Percentiles rank a stretch among this genome's conserved stretches.
phyloP scores from a whole-genome alignment of 805 yeast species.

The Nakazawaea laoshanensis region DNA sequence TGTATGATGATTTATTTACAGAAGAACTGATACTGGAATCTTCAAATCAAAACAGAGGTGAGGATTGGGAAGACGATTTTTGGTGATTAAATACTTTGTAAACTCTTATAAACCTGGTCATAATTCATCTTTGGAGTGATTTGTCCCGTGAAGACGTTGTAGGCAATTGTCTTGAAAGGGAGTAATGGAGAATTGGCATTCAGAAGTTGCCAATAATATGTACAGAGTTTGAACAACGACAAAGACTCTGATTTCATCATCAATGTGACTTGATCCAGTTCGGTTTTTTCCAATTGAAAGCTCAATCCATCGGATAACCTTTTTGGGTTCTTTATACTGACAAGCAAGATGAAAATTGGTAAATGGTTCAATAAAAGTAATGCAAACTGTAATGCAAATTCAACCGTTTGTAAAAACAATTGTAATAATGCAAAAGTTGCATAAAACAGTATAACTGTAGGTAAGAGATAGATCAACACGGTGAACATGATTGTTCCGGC shows the following conservation, averaged over 20 bases:
- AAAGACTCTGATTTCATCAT: constrained; percentile 19
- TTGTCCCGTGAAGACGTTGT: constrained; percentile 4
- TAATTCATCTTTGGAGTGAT: constrained; percentile 1
- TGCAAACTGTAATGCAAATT: constrained; percentile 47
- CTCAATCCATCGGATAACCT: constrained; percentile 47
- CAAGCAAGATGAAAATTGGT: constrained; percentile 76
- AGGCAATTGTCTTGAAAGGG: neutral
- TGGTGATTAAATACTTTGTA: constrained; percentile 22
- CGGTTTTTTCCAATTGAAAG: constrained; percentile 17
- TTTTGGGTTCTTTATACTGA: constrained; percentile 72
- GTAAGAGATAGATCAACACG: constrained; percentile 66
- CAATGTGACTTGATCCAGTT: constrained; percentile 12
- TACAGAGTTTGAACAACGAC: constrained; percentile 17
- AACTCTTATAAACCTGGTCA: constrained; percentile 5
- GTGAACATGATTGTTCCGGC: constrained; percentile 87
- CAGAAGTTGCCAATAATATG: constrained; percentile 21
- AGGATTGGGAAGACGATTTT: constrained; percentile 52
- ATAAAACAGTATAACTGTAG: constrained; percentile 85
- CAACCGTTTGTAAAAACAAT: constrained; percentile 35
- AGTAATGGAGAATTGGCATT: constrained; percentile 16
- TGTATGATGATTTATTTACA: constrained; percentile 39
- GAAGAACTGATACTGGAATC: constrained; percentile 34
- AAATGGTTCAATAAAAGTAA: constrained; percentile 69
- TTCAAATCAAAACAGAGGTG: constrained; percentile 38
- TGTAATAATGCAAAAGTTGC: constrained; percentile 58